A percentile compares a stretch with the other conserved stretches of the same genome.
These are phyloP conservation scores for Tetrapisispora taiwanensis DNA, from an alignment of 805 yeast species.

Conservation along the genomic window DNA sequence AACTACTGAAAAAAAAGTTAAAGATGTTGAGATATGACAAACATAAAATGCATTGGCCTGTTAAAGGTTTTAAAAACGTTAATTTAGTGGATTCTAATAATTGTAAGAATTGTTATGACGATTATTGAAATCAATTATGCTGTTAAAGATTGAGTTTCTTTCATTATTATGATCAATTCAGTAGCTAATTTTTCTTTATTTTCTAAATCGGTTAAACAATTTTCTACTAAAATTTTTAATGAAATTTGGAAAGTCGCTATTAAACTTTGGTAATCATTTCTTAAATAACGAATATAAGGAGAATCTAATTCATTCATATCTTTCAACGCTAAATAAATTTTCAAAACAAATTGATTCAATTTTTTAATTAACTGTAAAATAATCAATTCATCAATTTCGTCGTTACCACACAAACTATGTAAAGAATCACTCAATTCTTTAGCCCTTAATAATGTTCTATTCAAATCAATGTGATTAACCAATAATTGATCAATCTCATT, in stretches of 20 bases:
- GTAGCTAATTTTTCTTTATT: constrained; percentile 8
- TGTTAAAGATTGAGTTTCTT: not conserved
- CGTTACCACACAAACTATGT: constrained; percentile 21
- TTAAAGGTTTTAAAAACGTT: no score
- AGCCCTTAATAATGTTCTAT: constrained; percentile 12
- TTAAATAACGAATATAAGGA: constrained; percentile 20
- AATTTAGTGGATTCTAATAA: no score
- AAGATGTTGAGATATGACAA: no score
- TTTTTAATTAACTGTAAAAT: constrained; percentile 12
- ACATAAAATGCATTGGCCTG: no score
- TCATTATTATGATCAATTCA: constrained; percentile 4
- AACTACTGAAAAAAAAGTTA: no score
- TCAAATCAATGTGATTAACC: constrained; percentile 11
- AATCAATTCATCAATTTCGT: constrained; percentile 13
- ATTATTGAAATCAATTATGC: not conserved
- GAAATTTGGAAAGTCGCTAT: constrained; percentile 23
- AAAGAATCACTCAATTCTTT: constrained; percentile 18
- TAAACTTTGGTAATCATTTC: constrained; percentile 25
- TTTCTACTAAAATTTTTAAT: constrained; percentile 20
- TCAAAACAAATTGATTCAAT: constrained; percentile 6
- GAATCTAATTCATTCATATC: constrained; percentile 15
- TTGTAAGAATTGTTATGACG: not conserved
- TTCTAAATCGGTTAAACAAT: constrained; percentile 13
- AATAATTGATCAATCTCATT: constrained; percentile 16
- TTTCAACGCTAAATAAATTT: constrained; percentile 8